Evolutionary conservation across 345 rosid species (phyloP), one percentile per base, ranked within the genome.

Genomic region (Ceriops decandra): DNA sequence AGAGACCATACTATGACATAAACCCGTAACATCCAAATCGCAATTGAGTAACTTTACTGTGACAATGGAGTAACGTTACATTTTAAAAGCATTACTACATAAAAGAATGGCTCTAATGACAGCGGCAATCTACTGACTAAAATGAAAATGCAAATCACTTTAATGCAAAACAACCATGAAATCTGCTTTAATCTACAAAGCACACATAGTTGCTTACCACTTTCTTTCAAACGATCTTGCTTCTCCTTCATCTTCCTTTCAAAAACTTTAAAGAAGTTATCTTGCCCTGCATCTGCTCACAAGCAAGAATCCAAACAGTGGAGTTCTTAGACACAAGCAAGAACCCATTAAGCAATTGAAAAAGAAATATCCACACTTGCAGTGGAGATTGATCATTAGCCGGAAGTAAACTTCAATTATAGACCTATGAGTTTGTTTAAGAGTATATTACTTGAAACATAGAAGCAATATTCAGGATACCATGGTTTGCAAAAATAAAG

Each of bases 241-340:
- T 84, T 93, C 77, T 89, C 97, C 67, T 86, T 85, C 82, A 86
- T 90, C 83, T 93, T 93, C 68, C 79, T 84, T 76, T 93, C 93
- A 72, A 93, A 90, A 72, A 84, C 80, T 74, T 77, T 80, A 78
- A 93, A 87, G 82, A 93, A 89, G 62, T 86, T 85, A 62, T 83
- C 81, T 21, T 76, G 67, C 53, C 80, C 85, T 72, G 81, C 82
- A 87, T 87, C 98, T 93, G 84, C 76, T 83, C 49, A 66, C 15
- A 75, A 68, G 67, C 68, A 73, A 67, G 60, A 68, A 71, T 63
- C 72, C 62, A 52, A 76, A 63, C 64, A 52, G 66, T 79, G 38
- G 60, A 65, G 74, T 52, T 57, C 61, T 57, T 47, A 63, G 20
- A 19, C 17, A 70, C 33, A 57, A 17, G 19, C 7, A 13, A 27